Base-by-base conservation (phyloP, 1,139 yeast genomes). In the Suhomyces panamericanus region DNA sequence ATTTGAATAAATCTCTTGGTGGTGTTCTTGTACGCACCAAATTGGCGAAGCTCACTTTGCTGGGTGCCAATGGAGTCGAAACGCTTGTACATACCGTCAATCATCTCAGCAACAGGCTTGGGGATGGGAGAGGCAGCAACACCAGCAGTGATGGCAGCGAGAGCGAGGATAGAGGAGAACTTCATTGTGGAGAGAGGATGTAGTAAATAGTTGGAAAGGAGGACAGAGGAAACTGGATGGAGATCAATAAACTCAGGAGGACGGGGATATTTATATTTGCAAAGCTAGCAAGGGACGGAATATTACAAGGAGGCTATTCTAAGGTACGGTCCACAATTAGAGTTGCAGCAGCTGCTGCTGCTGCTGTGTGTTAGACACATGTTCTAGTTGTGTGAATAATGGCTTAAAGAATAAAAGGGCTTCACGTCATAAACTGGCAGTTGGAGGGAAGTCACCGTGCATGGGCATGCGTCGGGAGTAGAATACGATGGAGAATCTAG, bases 41-140 rank as follows among this genome's bases (percentile, higher is more conserved):
- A 32, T 20, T 32, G 28, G 12, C 24, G 24, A 20, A 20, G 24
- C 9, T 20, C 24, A 8, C 22, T 32, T 7, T 20, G 35, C 35
- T 5, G 35, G 35, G 14, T 20, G 10, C n/a, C 24, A 14, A 14
- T 2, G 5, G 28, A 22, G 16, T 36, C 39, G 4, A 8, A 13
- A 17, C 32, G 33, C 39, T 36, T 29, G 17, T 14, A 12, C 28
- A 11, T 7, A n/a, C 17, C 39, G 31, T 17, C 39, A 35, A 34
- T 15, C 28, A 29, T 13, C 3, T 35, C 31, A 17, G 17, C 12
- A 15, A 26, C 22, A 15, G 34, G n/a, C 24, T 20, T 32, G 8
- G 49, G 49, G 29, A 46, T 30, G n/a, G 49, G 49, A 8, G 42
- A 37, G 17, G 49, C 38, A 13, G 31, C 10, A 13, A 32, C 42